A percentile compares a stretch with the other conserved stretches of the same genome.
These are phyloP conservation scores for Phaeolepiota aurea DNA, from an alignment of 768 basidiomycete species.

Conservation along the genomic window DNA sequence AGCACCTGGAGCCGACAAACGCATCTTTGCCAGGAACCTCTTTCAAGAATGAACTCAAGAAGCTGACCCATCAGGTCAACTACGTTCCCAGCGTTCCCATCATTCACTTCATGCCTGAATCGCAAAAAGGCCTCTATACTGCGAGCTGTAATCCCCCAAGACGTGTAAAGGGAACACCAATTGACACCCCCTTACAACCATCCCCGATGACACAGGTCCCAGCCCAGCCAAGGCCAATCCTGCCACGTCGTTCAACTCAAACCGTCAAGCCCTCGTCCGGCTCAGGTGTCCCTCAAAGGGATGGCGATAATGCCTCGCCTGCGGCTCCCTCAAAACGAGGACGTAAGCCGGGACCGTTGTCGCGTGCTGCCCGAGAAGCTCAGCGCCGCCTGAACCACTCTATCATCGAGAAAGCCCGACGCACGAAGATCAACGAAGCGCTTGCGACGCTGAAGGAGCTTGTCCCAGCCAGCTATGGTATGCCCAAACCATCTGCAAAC, in stretches of 20 bases:
- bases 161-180: constrained; percentile 23
- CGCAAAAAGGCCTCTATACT: constrained; percentile 17
- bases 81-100: too few relatives aligned
- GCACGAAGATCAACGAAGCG: constrained; percentile 95
- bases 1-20: constrained; percentile 9
- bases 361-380: constrained; percentile 73
- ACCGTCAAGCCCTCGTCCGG: constrained; percentile 3
- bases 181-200: constrained; percentile 5
- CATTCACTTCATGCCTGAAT: background rate
- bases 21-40: constrained; percentile 4
- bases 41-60: too few relatives aligned
- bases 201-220: constrained; percentile 5
- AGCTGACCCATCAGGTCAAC: too few relatives aligned
- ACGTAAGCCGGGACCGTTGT: constrained; percentile 65
- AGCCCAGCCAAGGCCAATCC: constrained; percentile 12
- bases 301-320: constrained; percentile 6
- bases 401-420: constrained; percentile 86
- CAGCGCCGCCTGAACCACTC: constrained; percentile 91
- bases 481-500: constrained; percentile 7
- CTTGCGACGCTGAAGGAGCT: constrained; percentile 68
- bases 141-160: constrained; percentile 29
- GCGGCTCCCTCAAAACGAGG: constrained; percentile 45
- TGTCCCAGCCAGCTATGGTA: constrained; percentile 54
- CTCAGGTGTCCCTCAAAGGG: background rate
- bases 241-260: constrained; percentile 12